Conservation (phyloP, 225 moss, liverwort and hornwort genomes). For the Sphagnum tenellum region DNA sequence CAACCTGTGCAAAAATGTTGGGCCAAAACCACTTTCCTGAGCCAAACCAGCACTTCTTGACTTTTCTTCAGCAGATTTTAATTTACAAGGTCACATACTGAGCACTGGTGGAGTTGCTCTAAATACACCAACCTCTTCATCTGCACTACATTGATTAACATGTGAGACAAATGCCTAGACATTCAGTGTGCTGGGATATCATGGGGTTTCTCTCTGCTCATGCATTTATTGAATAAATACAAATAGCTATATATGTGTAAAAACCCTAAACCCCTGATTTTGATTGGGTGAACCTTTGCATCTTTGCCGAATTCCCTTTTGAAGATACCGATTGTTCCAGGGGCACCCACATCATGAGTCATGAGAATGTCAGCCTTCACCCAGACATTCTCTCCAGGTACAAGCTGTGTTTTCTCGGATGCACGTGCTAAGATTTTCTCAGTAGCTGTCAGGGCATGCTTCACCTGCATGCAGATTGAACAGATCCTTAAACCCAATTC, state of each 20-base stretch:
- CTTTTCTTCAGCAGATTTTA: too few relatives aligned
- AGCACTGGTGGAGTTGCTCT: too few relatives aligned
- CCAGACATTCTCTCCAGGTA: constrained; percentile 93
- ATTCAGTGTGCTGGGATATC: background rate
- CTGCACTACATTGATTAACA: too few relatives aligned
- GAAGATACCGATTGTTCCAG: constrained; percentile 95
- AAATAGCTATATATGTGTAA: background rate
- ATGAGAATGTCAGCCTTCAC: constrained; percentile 89
- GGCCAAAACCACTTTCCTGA: too few relatives aligned
- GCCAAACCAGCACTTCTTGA: too few relatives aligned
- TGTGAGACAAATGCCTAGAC: too few relatives aligned
- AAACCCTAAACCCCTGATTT: background rate
- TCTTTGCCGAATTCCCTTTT: constrained; percentile 91
- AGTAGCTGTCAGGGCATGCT: constrained; percentile 85
- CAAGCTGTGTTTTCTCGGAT: constrained; percentile 60
- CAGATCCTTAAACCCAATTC: background rate
- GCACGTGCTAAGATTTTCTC: constrained; percentile 90
- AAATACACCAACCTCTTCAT: too few relatives aligned
- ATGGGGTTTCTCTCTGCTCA: background rate
- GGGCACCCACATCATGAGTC: constrained; percentile 98
- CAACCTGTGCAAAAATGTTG: too few relatives aligned
- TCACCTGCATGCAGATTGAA: constrained; percentile 37
- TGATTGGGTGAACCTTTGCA: constrained; percentile 55
- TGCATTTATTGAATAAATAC: background rate
- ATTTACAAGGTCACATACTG: too few relatives aligned